Conservation (phyloP, 2,329 filamentous ascomycete genomes). For the Calonectria honghensis region DNA sequence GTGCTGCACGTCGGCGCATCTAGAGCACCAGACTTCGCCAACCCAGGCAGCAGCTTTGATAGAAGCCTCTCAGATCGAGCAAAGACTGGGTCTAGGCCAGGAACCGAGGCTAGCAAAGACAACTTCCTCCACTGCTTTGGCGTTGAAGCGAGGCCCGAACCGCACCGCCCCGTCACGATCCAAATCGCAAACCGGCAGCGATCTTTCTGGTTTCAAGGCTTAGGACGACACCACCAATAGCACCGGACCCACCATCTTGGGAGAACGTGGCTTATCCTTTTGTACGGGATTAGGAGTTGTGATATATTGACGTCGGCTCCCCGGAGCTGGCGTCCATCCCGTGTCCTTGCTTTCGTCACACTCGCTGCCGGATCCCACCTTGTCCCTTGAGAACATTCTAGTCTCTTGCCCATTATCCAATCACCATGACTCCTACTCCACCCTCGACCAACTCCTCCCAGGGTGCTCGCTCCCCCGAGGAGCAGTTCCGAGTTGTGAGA, state of each 20-base stretch:
- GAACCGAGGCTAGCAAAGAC: conserved; percentile 27
- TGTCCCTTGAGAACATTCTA: conserved; percentile 48
- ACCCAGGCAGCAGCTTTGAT: conserved; percentile 30
- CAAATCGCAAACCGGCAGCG: conserved; percentile 22
- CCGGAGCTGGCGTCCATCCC: conserved; percentile 45
- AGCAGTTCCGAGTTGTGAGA: conserved; percentile 90
- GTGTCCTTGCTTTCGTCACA: conserved; percentile 31
- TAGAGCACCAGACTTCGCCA: conserved; percentile 24
- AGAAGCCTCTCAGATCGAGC: conserved; percentile 14
- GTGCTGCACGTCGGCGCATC: conserved; percentile 32
- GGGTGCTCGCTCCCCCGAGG: conserved; percentile 86
- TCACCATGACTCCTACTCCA: conserved; percentile 83
- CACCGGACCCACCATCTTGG: conserved; percentile 20
- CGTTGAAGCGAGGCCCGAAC: conserved; percentile 23
- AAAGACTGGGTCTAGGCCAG: neutral
- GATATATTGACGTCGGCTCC: conserved; percentile 55
- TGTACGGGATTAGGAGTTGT: conserved; percentile 38
- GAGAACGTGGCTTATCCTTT: conserved; percentile 9
- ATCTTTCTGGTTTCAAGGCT: conserved; percentile 27
- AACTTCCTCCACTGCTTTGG: conserved; percentile 2
- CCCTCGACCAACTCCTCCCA: conserved; percentile 87
- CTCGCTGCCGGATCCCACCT: conserved; percentile 44
- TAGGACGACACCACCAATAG: conserved; percentile 17
- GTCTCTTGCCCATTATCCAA: conserved; percentile 47
- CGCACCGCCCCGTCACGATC: conserved; percentile 27